Conservation (phyloP, 768 basidiomycete genomes). For the Tylopilus vinaceipallidus region DNA sequence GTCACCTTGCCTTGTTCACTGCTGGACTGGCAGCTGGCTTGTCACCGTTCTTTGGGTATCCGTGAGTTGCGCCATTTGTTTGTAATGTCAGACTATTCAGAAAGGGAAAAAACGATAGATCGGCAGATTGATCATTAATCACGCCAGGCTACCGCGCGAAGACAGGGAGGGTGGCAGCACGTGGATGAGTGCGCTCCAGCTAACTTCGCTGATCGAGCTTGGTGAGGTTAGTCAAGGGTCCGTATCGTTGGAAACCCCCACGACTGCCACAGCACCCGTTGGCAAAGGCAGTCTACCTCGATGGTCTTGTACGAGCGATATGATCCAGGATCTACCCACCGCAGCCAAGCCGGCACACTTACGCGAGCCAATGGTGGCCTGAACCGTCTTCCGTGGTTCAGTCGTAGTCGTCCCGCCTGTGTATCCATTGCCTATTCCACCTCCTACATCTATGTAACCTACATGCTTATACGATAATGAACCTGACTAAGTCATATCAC, state of each 20-base stretch:
- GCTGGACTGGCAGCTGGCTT: conserved; percentile 15
- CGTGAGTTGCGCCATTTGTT: conserved; percentile 7
- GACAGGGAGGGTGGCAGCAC: neutral
- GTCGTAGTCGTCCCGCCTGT: neutral
- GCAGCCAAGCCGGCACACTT: neutral
- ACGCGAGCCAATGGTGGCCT: neutral
- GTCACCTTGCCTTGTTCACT: neutral
- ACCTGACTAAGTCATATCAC: neutral
- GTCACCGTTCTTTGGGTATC: conserved; percentile 17
- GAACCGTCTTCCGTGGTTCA: neutral
- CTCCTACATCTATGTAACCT: neutral
- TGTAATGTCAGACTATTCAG: neutral
- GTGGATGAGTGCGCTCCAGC: conserved; percentile 8
- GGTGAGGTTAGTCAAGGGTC: neutral
- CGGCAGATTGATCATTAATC: conserved; percentile 16
- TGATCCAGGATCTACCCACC: neutral
- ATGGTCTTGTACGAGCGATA: neutral
- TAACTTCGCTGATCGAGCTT: conserved; percentile 20
- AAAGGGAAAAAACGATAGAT: neutral
- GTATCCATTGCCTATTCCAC: neutral
- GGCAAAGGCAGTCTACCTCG: neutral
- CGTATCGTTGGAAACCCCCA: neutral
- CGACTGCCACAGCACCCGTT: no score
- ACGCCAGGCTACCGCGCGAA: conserved; percentile 5
- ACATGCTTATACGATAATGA: neutral